Evolutionary conservation across 2,329 filamentous ascomycete genomes (phyloP), one percentile per base, ranked within the genome.

Genomic region (Tolypocladium nubicola): DNA sequence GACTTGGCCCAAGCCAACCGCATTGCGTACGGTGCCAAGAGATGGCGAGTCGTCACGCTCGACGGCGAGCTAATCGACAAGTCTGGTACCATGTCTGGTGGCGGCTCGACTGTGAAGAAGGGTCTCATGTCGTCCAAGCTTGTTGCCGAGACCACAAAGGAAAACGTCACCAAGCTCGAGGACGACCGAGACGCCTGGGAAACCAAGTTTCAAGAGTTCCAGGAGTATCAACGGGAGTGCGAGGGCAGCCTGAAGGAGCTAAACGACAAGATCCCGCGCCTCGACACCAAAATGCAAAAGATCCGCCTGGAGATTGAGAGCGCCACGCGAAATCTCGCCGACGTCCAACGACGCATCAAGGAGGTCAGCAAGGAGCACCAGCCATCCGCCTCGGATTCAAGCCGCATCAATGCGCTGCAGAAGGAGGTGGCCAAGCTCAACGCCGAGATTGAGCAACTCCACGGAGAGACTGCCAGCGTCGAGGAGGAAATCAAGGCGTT

Each of bases 61-160:
- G 90, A 92, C 60, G 94, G 94, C 53, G 92, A 97, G 71, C 81
- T 99, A 55, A 97, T 99, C 63, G 94, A 99, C 75, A 95, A 95
- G 70, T 97, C 93, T 1, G 94, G 94, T 79, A 97, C 94, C 40
- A 97, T 99, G 94, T 96, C 90, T 58, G 94, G 94, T 77, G 94
- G 94, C 79, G 94, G 94, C 57, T 93, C 84, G 52, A 89, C 89
- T 19, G 89, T 94, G 57, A 92, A 93, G 65, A 90, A 87, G 68
- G 95, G 95, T 0, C 85, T 91, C 58, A 99, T 99, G 95, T 97
- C 93, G 0, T 96, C 92, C 13, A 97, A 96, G 73, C 85, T 96
- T 52, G 86, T 89, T n/a, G 83, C 89, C 1, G 90, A 96, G 58
- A 88, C 88, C 19, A 88, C 85, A 55, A 92, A 90, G 70, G 93